Evolutionary conservation across 75 land plant species (phyloP).

Genomic region (Pinus taeda): DNA sequence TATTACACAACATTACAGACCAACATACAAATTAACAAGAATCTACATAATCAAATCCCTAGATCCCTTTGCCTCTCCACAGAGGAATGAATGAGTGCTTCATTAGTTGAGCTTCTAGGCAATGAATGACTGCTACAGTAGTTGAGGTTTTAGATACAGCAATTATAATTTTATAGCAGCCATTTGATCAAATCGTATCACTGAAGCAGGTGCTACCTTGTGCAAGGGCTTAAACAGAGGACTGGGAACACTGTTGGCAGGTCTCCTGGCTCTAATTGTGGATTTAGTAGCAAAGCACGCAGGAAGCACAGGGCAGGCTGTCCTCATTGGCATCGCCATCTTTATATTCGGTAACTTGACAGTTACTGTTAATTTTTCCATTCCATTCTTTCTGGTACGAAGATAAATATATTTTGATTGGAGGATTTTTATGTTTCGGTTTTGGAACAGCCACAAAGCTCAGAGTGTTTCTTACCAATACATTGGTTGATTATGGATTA

Average conservation of each 20-base stretch:
- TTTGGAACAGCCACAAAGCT: background rate
- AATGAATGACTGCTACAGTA: background rate
- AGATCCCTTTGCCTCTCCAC: no score
- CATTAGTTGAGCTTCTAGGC: no score
- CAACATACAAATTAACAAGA: no score
- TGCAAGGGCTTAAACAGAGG: conserved; percentile 78
- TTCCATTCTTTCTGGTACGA: background rate
- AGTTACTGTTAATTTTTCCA: background rate
- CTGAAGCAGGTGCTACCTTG: conserved; percentile 57
- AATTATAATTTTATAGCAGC: no score
- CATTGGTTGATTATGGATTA: no score
- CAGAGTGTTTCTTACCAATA: no score
- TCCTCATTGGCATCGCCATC: conserved; percentile 54
- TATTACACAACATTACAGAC: background rate
- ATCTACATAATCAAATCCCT: no score
- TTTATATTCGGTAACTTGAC: conserved; percentile 39
- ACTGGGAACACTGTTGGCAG: conserved; percentile 61
- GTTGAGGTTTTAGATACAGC: background rate
- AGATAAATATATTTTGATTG: background rate
- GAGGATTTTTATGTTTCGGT: background rate
- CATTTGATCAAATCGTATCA: no score
- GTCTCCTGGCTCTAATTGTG: conserved; percentile 44
- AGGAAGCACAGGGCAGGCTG: conserved; percentile 25
- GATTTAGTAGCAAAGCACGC: conserved; percentile 35
- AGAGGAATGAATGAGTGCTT: no score